Base-by-base conservation (phyloP, 2,329 filamentous ascomycete genomes). In the Lachnellula suecica region DNA sequence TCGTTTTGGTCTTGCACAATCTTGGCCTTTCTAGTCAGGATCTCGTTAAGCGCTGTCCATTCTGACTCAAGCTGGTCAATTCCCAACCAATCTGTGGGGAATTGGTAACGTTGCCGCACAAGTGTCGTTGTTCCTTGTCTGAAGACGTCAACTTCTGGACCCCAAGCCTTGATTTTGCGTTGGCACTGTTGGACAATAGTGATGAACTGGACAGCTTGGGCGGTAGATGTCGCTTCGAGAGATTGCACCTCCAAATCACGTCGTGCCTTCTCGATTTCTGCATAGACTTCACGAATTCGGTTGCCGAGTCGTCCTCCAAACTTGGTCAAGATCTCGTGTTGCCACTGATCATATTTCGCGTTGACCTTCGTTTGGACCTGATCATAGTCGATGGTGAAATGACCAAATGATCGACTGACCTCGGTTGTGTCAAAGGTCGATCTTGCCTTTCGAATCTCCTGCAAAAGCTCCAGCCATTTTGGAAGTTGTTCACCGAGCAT, bases 311-410 rank as follows among this genome's bases (percentile, higher is more conserved):
- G 90, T 51, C 82, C 81, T 34, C 91, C 94, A 71, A 99, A 99
- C 68, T 96, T 96, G 62, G 89, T 83, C 34, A 97, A 78, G 50
- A 99, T 96, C 60, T 99, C 94, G 64, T 97, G 91, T 70, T 99
- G 94, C 94, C 95, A 99, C 70, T 97, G 93, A 68, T 99, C 95
- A 68, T 99, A 99, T 70, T 97, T 99, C 63, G 91, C 91, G 65
- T 97, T 99, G 70, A 99, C 94, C 72, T 96, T 97, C 52, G 93
- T 91, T 71, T 99, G 95, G 0, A 99, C 94, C 71, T 99, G 95
- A 64, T 97, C 94, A 66, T 99, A 99, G 69, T 99, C 93, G 65
- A 99, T 91, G 4, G 88, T 91, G 49, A 97, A 85, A 70, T 96
- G 93, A 4, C 94, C 94, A 68, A 99, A 99, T 1, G 88, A 88